Conservation (phyloP, 2,329 filamentous ascomycete genomes). For the Cercospora sojina region DNA sequence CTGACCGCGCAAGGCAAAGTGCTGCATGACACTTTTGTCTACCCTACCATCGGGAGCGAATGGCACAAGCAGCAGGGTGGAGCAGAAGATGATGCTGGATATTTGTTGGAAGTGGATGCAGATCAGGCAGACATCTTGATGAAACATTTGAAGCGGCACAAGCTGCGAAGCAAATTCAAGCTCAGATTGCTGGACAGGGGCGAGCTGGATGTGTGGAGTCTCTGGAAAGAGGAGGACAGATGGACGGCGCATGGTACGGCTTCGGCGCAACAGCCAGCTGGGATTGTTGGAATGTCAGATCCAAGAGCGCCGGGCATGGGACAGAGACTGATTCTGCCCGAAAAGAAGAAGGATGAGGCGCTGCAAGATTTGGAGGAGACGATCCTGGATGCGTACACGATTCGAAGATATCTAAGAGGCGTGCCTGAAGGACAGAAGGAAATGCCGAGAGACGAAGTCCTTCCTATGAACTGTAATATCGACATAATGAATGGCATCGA, state of each 20-base stretch:
- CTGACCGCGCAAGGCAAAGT: constrained; percentile 79
- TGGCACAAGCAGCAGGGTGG: constrained; percentile 32
- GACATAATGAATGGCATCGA: constrained; percentile 84
- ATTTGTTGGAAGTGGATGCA: constrained; percentile 81
- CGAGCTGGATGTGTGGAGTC: constrained; percentile 69
- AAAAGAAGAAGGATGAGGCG: constrained; percentile 29
- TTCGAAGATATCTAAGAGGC: constrained; percentile 76
- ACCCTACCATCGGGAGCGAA: constrained; percentile 55
- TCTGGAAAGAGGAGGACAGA: constrained; percentile 62
- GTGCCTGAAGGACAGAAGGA: constrained; percentile 83
- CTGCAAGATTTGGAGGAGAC: constrained; percentile 45
- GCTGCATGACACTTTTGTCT: constrained; percentile 86
- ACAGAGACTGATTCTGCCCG: constrained; percentile 34
- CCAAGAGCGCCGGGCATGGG: constrained; percentile 40
- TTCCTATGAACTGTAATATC: constrained; percentile 87
- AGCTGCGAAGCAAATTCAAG: constrained; percentile 75
- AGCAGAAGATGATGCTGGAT: constrained; percentile 50
- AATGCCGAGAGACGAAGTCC: constrained; percentile 65
- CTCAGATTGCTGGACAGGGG: constrained; percentile 64
- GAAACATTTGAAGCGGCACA: constrained; percentile 79
- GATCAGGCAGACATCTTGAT: constrained; percentile 61
- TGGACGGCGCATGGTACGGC: constrained; percentile 36
- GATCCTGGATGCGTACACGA: constrained; percentile 58
- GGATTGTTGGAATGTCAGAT: constrained; percentile 43
- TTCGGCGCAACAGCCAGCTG: constrained; percentile 18